Conservation (phyloP, 139 green algal species). For the Nannochloris sp. region DNA sequence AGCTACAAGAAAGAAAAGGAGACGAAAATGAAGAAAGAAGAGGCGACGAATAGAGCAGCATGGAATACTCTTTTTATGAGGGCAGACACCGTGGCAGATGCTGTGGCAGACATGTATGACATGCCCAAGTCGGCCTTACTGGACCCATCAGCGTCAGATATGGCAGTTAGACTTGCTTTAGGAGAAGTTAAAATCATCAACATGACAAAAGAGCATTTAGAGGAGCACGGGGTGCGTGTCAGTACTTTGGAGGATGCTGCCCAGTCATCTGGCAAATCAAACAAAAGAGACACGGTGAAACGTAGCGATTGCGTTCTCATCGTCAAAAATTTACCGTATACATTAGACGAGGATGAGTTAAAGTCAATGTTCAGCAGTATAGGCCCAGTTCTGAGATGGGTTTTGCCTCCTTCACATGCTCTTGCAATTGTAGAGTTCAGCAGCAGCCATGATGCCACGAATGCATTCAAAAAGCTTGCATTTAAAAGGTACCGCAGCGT, state of each 20-base stretch:
- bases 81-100: slow-evolving; percentile 86
- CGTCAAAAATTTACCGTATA: slow-evolving; percentile 96
- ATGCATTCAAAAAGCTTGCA: slow-evolving; percentile 74
- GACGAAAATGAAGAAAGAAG: slow-evolving; percentile 59
- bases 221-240: slow-evolving; percentile 61
- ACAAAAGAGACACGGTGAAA: slow-evolving; percentile 27
- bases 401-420: slow-evolving; percentile 75
- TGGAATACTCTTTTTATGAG: slow-evolving; percentile 99
- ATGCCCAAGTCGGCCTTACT: slow-evolving; percentile 84
- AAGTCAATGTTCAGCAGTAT: slow-evolving; percentile 42
- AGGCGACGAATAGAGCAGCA: slow-evolving; percentile 56
- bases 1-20: slow-evolving; percentile 61
- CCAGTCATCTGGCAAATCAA: slow-evolving; percentile 39
- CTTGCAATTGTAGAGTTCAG: slow-evolving; percentile 85
- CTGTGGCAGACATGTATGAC: slow-evolving; percentile 79
- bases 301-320: slow-evolving; percentile 65
- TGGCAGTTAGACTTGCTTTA: slow-evolving; percentile 80
- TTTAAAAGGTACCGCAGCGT: slow-evolving; percentile 94
- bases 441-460: slow-evolving; percentile 48
- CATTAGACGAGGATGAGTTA: slow-evolving; percentile 53
- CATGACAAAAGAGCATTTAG: slow-evolving; percentile 80
- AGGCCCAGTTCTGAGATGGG: slow-evolving; percentile 54
- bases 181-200: slow-evolving; percentile 90
- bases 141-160: slow-evolving; percentile 38
- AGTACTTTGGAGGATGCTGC: slow-evolving; percentile 66